Conservation (phyloP, 257 asterid genomes). For the Osmanthus fragrans region DNA sequence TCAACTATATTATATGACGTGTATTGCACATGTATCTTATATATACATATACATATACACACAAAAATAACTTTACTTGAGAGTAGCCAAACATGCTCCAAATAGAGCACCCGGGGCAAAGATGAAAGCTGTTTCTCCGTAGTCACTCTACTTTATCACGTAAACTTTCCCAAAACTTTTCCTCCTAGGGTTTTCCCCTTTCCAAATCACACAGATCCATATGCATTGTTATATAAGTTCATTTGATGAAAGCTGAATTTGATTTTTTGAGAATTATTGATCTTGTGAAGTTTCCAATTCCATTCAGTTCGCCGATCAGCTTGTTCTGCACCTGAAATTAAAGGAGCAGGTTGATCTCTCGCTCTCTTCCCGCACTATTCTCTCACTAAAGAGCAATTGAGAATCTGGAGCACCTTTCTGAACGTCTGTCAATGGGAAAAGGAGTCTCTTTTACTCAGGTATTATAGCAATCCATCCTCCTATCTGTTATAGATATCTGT, state of each 20-base stretch:
- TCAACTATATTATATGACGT: too few relatives aligned
- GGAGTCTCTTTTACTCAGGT: slow-evolving; percentile 24
- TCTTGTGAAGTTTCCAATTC: slow-evolving; percentile 17
- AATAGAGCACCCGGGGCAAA: slow-evolving; percentile 24
- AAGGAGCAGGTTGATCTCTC: not conserved
- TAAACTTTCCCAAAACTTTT: slow-evolving; percentile 16
- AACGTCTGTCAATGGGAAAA: not conserved
- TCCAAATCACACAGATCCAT: not conserved
- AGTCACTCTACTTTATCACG: slow-evolving; percentile 38
- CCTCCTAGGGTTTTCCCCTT: slow-evolving; percentile 1
- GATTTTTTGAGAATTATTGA: slow-evolving; percentile 7
- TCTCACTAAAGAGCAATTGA: not conserved
- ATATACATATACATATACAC: too few relatives aligned
- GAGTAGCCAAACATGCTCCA: slow-evolving; percentile 16
- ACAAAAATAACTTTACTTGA: too few relatives aligned
- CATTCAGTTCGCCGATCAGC: not conserved
- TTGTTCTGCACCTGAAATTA: too few relatives aligned
- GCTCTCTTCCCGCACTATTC: not conserved
- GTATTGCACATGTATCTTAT: too few relatives aligned
- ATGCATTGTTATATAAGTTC: not conserved
- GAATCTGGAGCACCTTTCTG: not conserved
- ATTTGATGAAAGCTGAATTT: slow-evolving; percentile 34
- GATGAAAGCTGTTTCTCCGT: slow-evolving; percentile 28
- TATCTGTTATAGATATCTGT: slow-evolving; percentile 4
- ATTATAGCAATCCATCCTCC: not conserved